A percentile compares a stretch with the other conserved stretches of the same genome.
Evolutionary conservation across 805 yeast species (phyloP).

Genomic region (Lipomyces yamadae): DNA sequence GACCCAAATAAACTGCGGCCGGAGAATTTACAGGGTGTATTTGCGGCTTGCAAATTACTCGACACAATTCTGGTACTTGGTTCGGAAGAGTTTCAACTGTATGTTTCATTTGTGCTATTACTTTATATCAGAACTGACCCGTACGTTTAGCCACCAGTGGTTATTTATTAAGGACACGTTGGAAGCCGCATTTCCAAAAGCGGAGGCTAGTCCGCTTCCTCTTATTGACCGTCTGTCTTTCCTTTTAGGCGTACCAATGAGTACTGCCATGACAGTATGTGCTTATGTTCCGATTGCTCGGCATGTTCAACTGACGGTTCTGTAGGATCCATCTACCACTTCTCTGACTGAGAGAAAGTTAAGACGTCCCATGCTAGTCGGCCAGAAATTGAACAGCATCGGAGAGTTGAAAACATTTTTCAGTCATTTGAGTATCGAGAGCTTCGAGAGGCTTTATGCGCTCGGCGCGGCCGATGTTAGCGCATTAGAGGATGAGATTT

Average conservation of each 20-base stretch:
- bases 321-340: slow-evolving; percentile 17
- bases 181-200: slow-evolving; percentile 57
- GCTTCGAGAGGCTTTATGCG: slow-evolving; percentile 29
- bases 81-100: slow-evolving; percentile 73
- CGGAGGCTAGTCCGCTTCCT: slow-evolving; percentile 42
- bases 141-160: slow-evolving; percentile 63
- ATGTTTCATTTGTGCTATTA: slow-evolving; percentile 34
- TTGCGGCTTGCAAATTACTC: slow-evolving; percentile 74
- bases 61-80: slow-evolving; percentile 73
- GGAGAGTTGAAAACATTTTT: slow-evolving; percentile 65
- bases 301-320: not conserved
- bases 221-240: slow-evolving; percentile 53
- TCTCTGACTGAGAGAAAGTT: slow-evolving; percentile 17
- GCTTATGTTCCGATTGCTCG: not conserved
- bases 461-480: slow-evolving; percentile 25
- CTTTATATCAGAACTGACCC: not conserved
- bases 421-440: slow-evolving; percentile 60
- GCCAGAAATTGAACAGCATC: slow-evolving; percentile 49
- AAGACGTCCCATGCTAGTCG: slow-evolving; percentile 52
- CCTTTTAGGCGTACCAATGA: slow-evolving; percentile 40
- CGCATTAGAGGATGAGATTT: slow-evolving; percentile 30
- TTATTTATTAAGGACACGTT: slow-evolving; percentile 74
- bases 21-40: slow-evolving; percentile 46
- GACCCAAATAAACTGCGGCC: slow-evolving; percentile 47
- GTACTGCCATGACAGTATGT: slow-evolving; percentile 16